Evolutionary conservation across 345 rosid genomes (phyloP).

Genomic region (Eucalyptus curtisii): DNA sequence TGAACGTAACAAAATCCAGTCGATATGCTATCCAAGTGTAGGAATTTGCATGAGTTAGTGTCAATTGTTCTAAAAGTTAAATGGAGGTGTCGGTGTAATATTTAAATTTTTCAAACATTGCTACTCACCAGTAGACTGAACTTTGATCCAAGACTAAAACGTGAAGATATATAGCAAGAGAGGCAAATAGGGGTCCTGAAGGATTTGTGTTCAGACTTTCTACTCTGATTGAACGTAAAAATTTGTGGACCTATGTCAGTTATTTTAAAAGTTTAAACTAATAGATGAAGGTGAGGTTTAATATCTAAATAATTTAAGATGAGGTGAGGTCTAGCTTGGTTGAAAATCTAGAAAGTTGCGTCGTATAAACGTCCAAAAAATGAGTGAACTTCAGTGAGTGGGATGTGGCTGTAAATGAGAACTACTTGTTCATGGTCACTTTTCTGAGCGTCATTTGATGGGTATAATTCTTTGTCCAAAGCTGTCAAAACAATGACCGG

Average conservation of each 20-base stretch:
- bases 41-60: fast-evolving
- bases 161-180: neutral
- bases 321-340: neutral
- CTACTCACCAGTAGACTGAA: neutral
- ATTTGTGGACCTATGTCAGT: neutral
- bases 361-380: fast-evolving
- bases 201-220: neutral
- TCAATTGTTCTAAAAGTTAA: neutral
- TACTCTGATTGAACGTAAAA: neutral
- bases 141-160: neutral
- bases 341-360: neutral
- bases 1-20: neutral
- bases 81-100: fast-evolving
- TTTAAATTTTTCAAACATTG: neutral
- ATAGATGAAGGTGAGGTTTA: fast-evolving
- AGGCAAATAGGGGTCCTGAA: neutral
- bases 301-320: neutral
- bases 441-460: neutral
- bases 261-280: neutral
- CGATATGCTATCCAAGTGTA: neutral
- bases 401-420: neutral
- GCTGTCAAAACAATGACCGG: fast-evolving
- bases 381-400: neutral
- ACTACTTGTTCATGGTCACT: neutral
- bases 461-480: neutral